Conservation (phyloP, 2,329 filamentous ascomycete genomes). For the Cadophora gregata region DNA sequence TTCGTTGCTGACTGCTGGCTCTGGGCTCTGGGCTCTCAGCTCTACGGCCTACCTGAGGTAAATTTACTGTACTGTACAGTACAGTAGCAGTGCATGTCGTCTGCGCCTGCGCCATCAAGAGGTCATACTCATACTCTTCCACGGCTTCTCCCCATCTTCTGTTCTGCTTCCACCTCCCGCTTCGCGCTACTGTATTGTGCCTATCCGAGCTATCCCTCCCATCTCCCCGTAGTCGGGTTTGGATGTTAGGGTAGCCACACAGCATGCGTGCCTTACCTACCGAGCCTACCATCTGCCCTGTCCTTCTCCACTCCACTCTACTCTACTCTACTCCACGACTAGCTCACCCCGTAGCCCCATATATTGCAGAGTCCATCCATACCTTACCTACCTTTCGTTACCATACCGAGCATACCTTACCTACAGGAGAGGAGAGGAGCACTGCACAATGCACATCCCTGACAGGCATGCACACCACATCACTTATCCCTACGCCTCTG, state of each 20-base stretch:
- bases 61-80: no score
- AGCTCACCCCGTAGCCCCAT: neutral
- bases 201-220: neutral
- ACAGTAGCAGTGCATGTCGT: neutral
- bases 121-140: neutral
- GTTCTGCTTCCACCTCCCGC: neutral
- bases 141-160: constrained; percentile 1
- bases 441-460: neutral
- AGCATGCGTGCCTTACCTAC: neutral
- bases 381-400: no score
- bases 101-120: neutral
- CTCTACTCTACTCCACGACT: neutral
- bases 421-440: no score
- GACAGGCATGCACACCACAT: constrained; percentile 5
- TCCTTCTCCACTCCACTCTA: neutral
- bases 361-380: no score
- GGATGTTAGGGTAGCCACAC: neutral
- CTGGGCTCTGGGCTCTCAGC: neutral
- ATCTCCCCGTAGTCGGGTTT: neutral
- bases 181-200: neutral
- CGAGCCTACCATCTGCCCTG: neutral
- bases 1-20: neutral
- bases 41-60: no score
- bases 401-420: neutral
- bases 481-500: neutral